Conservation (phyloP, 176 grass and related monocot genomes). For the Lolium multiflorum region DNA sequence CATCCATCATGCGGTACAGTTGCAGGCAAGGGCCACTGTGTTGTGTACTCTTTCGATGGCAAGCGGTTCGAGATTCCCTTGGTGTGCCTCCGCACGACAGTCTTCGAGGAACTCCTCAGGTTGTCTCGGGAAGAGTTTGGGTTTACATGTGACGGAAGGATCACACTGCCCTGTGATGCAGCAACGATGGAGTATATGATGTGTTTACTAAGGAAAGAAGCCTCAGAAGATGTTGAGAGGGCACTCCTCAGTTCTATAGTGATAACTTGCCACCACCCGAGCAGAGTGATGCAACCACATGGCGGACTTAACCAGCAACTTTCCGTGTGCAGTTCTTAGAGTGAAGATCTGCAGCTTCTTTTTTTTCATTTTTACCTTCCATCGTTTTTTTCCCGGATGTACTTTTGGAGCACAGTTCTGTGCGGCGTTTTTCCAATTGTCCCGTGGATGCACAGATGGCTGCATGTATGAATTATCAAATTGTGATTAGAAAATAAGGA, state of each 20-base stretch:
- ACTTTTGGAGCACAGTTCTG: slow-evolving; percentile 50
- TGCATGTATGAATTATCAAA: slow-evolving; percentile 47
- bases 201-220: slow-evolving; percentile 55
- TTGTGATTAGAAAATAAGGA: slow-evolving; percentile 41
- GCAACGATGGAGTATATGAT: slow-evolving; percentile 65
- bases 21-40: slow-evolving; percentile 66
- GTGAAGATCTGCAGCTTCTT: slow-evolving; percentile 15
- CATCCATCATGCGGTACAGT: slow-evolving; percentile 43
- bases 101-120: slow-evolving; percentile 66
- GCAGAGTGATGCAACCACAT: slow-evolving; percentile 29
- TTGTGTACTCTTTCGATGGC: slow-evolving; percentile 46
- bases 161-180: slow-evolving; percentile 65
- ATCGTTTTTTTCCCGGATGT: slow-evolving; percentile 27
- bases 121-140: slow-evolving; percentile 66
- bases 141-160: slow-evolving; percentile 47
- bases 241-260: slow-evolving; percentile 63
- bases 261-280: slow-evolving; percentile 43
- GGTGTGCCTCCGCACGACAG: slow-evolving; percentile 45
- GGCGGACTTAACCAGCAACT: slow-evolving; percentile 43
- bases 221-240: slow-evolving; percentile 65
- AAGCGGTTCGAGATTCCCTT: slow-evolving; percentile 68
- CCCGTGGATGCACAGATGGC: slow-evolving; percentile 48
- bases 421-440: slow-evolving; percentile 56
- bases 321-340: slow-evolving; percentile 38
- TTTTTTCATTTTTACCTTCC: slow-evolving; percentile 27